Evolutionary conservation across 1,284 basidiomycete species (phyloP).

Genomic region (Leccinum pachyderme): DNA sequence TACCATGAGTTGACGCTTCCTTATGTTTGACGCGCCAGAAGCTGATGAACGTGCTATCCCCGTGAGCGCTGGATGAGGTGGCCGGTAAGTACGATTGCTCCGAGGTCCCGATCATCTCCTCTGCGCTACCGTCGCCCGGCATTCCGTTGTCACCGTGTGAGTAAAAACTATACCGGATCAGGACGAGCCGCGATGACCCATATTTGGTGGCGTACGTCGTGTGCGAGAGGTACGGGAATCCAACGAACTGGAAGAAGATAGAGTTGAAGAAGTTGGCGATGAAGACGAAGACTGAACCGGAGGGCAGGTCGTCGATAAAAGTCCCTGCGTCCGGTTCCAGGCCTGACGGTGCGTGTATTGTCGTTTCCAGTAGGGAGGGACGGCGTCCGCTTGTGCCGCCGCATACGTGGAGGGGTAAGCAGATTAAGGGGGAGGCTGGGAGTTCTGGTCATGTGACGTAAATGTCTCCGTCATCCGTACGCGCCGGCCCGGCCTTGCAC

Average conservation of each 20-base stretch:
- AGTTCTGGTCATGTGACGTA: conserved; percentile 80
- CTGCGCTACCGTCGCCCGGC: too few species aligned
- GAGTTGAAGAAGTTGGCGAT: conserved; percentile 82
- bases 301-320: conserved; percentile 73
- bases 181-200: conserved; percentile 88
- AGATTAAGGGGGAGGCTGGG: conserved; percentile 53
- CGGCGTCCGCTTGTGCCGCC: conserved; percentile 86
- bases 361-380: conserved; percentile 97
- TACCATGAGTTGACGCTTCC: too few species aligned
- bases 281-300: conserved; percentile 72
- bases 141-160: conserved; percentile 45
- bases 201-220: conserved; percentile 94
- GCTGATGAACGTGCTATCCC: too few species aligned
- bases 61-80: too few species aligned
- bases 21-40: too few species aligned
- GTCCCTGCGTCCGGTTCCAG: conserved; percentile 57
- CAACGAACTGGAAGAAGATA: conserved; percentile 96
- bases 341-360: conserved; percentile 72
- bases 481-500: conserved; percentile 46
- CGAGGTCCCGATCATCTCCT: too few species aligned
- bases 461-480: conserved; percentile 57
- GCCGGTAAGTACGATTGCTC: too few species aligned
- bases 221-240: conserved; percentile 90
- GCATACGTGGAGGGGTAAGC: too few species aligned
- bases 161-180: conserved; percentile 86